Base-by-base conservation (phyloP, 1,284 basidiomycete genomes). In the Anthracocystis panici-leucophaei region DNA sequence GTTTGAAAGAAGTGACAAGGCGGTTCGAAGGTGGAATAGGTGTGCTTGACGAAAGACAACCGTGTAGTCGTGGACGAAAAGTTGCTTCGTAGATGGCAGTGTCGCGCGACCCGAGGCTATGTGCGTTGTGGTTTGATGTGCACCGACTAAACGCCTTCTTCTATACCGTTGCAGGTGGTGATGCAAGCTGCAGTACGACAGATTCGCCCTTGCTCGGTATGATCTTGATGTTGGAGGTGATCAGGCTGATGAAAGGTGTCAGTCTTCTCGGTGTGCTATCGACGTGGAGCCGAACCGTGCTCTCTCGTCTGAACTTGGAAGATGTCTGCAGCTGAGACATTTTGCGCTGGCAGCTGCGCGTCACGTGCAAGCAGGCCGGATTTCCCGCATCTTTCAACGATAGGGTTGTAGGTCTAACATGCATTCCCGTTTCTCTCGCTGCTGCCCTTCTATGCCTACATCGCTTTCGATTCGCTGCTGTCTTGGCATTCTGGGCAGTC, bases 201-300 rank as follows among this genome's bases (percentile, higher is more conserved):
- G n/a, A 6, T 29, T 27, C 46, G 21, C 25, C 25, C 12, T 16
- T 14, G 46, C 27, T 31, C 29, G 29, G 29, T 31, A 5, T 9
- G 29, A 9, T 29, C 4, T 4, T 16, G 52, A 31, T 54, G 33
- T 42, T n/a, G n/a, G n/a, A n/a, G n/a, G n/a, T n/a, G n/a, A 54
- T 49, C n/a, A 59, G 60, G 21, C n/a, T 16, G 54, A 40, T 62
- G 59, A 62, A 33, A 35, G 50, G n/a, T 11, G 49, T 14, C 14
- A 14, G 14, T 53, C n/a, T 25, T 35, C 23, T 21, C 42, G 18
- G 18, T 27, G 27, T 29, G 42, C 1, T 29, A 49, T 33, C 57
- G 56, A 69, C 66, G 66, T 69, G 66, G 66, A 69, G 57, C 66
- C 61, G 66, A 57, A 60, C 66, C 57, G 66, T 69, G 60, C 65